Base-by-base conservation (phyloP, 129 eudicot genomes). In the Gnaphalium uliginosum region DNA sequence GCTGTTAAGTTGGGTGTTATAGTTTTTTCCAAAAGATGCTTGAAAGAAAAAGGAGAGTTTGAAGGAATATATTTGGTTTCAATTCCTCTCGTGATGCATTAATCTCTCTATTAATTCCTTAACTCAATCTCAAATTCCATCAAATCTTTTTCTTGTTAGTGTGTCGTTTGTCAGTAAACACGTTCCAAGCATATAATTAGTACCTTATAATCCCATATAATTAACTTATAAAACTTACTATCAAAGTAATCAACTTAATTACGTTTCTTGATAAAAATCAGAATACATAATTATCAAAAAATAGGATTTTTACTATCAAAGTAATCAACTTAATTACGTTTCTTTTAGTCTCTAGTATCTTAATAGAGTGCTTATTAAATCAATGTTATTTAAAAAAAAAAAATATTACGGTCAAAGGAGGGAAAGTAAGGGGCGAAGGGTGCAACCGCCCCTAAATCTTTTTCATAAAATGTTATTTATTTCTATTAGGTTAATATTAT, bases 41-140 rank as follows among this genome's bases (percentile, higher is more conserved):
- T 56, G 70, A 32, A 32, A 71, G n/a, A n/a, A 37, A 74, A 50
- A 73, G 63, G 15, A 74, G 83, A 80, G 73, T 73, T 73, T 80
- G 56, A 80, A 73, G 69, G 83, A 80, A 73, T 73, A 80, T 73
- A 80, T 80, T 80, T 80, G 83, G 79, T 73, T 37, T 37, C 46
- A 33, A 33, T 79, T 65, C 74, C 83, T 79, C 63, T 58, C 61
- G 83, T 79, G 83, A 79, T 57, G 69, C 73, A 54, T 79, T 73
- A 72, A 79, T 65, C 54, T 56, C 41, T 73, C 69, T 18, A 65
- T 73, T 69, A 79, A 39, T 73, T 79, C 75, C 83, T 79, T 79
- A 79, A 79, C 79, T 41, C 83, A 58, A 73, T 73, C 78, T 33
- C 25, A 79, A 19, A 65, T 72, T 79, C 83, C 68, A 33, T 64